Conservation (phyloP, 2,329 filamentous ascomycete genomes). For the Alternaria longipes region DNA sequence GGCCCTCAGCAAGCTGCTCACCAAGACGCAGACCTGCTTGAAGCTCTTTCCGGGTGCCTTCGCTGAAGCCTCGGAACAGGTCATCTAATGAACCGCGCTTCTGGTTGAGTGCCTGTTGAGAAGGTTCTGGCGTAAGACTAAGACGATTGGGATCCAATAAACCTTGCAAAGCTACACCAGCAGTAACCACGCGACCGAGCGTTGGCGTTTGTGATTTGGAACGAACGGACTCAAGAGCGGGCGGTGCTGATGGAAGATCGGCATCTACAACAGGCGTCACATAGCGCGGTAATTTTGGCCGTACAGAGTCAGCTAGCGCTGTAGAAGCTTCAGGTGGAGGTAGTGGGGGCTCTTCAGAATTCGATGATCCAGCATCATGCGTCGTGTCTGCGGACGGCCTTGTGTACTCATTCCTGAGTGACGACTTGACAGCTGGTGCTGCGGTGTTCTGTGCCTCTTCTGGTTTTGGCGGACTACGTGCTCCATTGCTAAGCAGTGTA, state of each 20-base stretch:
- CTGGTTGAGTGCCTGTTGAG: conserved; percentile 31
- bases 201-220: conserved; percentile 43
- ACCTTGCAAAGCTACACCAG: conserved; percentile 51
- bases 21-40: conserved; percentile 52
- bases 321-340: conserved; percentile 12
- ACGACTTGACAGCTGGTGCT: conserved; percentile 13
- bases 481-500: conserved; percentile 52
- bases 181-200: conserved; percentile 49
- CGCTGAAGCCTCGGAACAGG: conserved; percentile 52
- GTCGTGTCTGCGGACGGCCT: conserved; percentile 10
- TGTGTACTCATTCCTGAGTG: conserved; percentile 26
- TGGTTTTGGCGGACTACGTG: conserved; percentile 34
- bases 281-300: conserved; percentile 28
- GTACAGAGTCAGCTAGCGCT: conserved; percentile 21
- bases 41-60: conserved; percentile 50
- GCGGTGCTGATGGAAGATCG: conserved; percentile 43
- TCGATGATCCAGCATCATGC: neutral
- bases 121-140: conserved; percentile 41
- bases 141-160: conserved; percentile 43
- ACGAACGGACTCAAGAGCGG: conserved; percentile 34
- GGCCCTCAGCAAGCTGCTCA: conserved; percentile 47
- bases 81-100: conserved; percentile 44
- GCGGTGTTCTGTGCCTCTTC: conserved; percentile 14
- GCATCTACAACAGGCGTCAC: conserved; percentile 41
- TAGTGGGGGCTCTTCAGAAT: conserved; percentile 14